A percentile compares a stretch with the other conserved stretches of the same genome.
These are phyloP conservation scores for Globisporangium nodosum DNA, from an alignment of 352 stramenopile genomes.

Conservation along the genomic window DNA sequence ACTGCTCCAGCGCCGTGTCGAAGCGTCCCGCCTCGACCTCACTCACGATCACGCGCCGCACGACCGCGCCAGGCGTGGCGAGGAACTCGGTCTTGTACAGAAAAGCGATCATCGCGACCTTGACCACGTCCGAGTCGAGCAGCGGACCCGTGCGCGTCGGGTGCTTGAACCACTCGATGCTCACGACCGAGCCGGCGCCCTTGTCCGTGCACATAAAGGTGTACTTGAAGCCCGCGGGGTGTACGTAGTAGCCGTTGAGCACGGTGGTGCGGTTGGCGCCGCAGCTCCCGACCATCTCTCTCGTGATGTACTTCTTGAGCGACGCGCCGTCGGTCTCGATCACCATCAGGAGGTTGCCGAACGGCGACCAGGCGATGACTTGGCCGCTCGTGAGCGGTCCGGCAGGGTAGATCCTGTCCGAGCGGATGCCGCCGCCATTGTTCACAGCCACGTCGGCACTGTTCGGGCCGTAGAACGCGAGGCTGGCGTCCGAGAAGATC, in stretches of 20 bases:
- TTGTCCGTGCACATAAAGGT: constrained; percentile 30
- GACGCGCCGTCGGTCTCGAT: constrained; percentile 26
- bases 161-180: constrained; percentile 32
- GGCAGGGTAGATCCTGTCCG: constrained; percentile 13
- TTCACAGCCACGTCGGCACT: constrained; percentile 12
- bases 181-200: constrained; percentile 19
- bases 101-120: constrained; percentile 18
- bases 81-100: constrained; percentile 30
- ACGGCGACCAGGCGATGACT: constrained; percentile 21
- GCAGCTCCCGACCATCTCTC: constrained; percentile 25
- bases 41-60: constrained; percentile 36
- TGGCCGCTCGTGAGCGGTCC: constrained; percentile 14
- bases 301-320: constrained; percentile 36
- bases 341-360: constrained; percentile 16
- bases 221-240: constrained; percentile 35
- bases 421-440: constrained; percentile 22
- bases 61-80: neutral
- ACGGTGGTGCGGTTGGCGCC: constrained; percentile 10
- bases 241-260: constrained; percentile 34
- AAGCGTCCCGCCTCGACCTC: constrained; percentile 17
- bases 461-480: constrained; percentile 10
- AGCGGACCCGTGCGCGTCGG: constrained; percentile 3
- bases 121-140: constrained; percentile 8
- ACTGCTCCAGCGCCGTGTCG: constrained; percentile 25
- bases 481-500: constrained; percentile 12